phyloP scores from a whole-genome alignment of 1,139 yeast species.

The Candida albicans region DNA sequence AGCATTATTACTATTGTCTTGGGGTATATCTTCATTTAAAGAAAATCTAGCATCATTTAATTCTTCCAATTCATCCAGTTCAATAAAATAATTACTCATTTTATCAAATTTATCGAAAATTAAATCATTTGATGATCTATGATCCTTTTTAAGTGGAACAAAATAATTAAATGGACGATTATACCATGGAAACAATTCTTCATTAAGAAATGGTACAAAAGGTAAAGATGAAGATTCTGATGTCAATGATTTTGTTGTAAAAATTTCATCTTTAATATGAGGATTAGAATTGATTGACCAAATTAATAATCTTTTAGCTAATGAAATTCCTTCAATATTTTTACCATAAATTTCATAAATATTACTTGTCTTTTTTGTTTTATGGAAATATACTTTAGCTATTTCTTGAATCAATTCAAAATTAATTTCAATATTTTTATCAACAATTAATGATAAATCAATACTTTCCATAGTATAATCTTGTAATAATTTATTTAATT shows the following conservation, averaged over 20 bases:
- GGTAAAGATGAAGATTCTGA: constrained; percentile 7
- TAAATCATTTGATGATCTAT: constrained; percentile 8
- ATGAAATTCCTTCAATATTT: constrained; percentile 21
- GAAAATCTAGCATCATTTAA: constrained; percentile 8
- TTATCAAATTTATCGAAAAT: constrained; percentile 13
- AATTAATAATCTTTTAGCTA: constrained; percentile 39
- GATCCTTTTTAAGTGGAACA: constrained; percentile 4
- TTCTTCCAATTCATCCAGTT: constrained; percentile 3
- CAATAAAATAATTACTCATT: constrained; percentile 9
- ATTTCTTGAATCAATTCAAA: constrained; percentile 27
- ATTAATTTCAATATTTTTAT: constrained; percentile 25
- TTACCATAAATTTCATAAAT: constrained; percentile 7
- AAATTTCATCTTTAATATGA: constrained; percentile 25
- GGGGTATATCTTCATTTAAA: background rate
- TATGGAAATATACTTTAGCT: constrained; percentile 38
- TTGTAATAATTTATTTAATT: constrained; percentile 3
- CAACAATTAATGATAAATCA: constrained; percentile 30
- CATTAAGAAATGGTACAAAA: constrained; percentile 32
- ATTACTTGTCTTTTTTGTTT: constrained; percentile 16
- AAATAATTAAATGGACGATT: constrained; percentile 25
- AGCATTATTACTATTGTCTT: background rate
- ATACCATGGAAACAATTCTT: constrained; percentile 37
- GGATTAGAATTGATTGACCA: constrained; percentile 41
- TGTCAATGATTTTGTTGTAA: constrained; percentile 7
- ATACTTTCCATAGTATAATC: constrained; percentile 26